Conservation (phyloP, 2,329 filamentous ascomycete species). For the Zopfia rhizophila region DNA sequence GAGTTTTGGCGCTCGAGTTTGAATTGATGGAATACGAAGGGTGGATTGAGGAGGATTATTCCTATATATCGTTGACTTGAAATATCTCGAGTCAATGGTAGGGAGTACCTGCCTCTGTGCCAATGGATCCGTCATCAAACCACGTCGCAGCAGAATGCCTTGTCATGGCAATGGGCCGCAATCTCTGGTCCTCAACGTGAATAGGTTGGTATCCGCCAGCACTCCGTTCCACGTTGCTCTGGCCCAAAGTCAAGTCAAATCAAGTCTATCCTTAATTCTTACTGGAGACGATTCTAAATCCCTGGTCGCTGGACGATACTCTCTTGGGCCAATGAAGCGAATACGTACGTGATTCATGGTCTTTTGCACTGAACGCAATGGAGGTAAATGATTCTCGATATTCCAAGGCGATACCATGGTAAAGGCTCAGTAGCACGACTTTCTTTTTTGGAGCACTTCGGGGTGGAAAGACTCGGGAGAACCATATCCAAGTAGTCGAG, state of each 20-base stretch:
- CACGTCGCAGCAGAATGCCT: conserved; percentile 9
- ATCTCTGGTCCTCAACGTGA: not conserved
- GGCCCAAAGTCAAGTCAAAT: not conserved
- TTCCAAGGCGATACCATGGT: conserved; percentile 6
- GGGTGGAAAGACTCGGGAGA: conserved; percentile 1
- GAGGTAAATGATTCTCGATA: conserved; percentile 10
- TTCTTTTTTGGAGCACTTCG: not conserved
- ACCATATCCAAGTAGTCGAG: conserved; percentile 15
- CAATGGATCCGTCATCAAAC: conserved; percentile 5
- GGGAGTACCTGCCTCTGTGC: conserved; percentile 1
- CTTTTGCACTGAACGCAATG: conserved; percentile 1
- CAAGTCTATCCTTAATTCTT: conserved; percentile 3
- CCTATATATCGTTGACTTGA: not conserved
- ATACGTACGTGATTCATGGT: conserved; percentile 2
- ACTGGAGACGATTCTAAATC: not conserved
- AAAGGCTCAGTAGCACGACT: not conserved
- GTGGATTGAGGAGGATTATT: conserved; percentile 14
- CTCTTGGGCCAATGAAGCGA: conserved; percentile 14
- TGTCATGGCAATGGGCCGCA: conserved; percentile 9
- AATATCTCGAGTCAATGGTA: not conserved
- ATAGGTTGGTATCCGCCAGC: conserved; percentile 6
- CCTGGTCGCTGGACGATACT: conserved; percentile 1
- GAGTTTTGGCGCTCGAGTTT: conserved; percentile 5
- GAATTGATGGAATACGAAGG: not conserved
- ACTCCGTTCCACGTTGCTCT: conserved; percentile 1